Evolutionary conservation across 163 green algal species (phyloP).

Genomic region (Scenedesmus sp.): DNA sequence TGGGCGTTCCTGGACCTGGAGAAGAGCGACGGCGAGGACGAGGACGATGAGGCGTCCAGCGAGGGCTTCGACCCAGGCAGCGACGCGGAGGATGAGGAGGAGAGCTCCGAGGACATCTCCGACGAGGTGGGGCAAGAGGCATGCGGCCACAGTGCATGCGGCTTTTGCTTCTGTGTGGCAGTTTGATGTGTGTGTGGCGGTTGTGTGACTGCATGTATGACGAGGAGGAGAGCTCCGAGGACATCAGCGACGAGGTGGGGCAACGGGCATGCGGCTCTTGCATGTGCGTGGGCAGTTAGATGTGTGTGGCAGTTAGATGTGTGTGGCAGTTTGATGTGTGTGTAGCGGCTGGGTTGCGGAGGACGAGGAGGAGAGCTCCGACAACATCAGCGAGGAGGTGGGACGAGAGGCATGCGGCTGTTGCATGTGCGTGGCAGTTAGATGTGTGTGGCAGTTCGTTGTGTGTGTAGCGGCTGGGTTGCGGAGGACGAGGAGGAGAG

Average conservation of each 20-base stretch:
- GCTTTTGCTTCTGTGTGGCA: too few species aligned
- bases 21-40: constrained; percentile 64
- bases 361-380: too few species aligned
- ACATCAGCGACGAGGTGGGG: constrained; percentile 28
- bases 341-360: too few species aligned
- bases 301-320: too few species aligned
- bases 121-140: too few species aligned
- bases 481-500: constrained; percentile 71
- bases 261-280: background rate
- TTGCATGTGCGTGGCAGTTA: background rate
- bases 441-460: too few species aligned
- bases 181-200: constrained; percentile 19
- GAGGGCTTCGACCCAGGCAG: constrained; percentile 71
- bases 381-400: constrained; percentile 12
- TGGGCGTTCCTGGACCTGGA: constrained; percentile 98
- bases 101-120: constrained; percentile 61
- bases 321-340: too few species aligned
- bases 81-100: constrained; percentile 68
- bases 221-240: constrained; percentile 71
- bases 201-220: constrained; percentile 31
- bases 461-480: constrained; percentile 37
- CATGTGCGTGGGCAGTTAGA: background rate
- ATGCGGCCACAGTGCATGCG: background rate
- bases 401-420: background rate
- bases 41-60: constrained; percentile 71